A percentile compares a stretch with the other conserved stretches of the same genome.
These are phyloP conservation scores for Solanum virginianum DNA, from an alignment of 257 asterid genomes.

Conservation along the genomic window DNA sequence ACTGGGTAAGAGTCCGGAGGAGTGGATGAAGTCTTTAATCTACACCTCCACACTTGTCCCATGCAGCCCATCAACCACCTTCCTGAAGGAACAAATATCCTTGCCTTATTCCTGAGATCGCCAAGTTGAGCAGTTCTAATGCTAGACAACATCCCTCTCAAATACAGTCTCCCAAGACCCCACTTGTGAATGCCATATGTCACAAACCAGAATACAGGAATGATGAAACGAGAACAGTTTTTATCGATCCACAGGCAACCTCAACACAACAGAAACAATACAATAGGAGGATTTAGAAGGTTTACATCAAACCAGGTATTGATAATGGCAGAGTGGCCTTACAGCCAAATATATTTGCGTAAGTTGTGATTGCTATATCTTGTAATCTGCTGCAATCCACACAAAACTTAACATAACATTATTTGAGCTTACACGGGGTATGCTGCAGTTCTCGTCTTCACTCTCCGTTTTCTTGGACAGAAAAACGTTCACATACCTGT, in stretches of 20 bases:
- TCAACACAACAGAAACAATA: neutral
- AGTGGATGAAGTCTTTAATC: slow-evolving; percentile 90
- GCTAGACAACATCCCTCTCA: slow-evolving; percentile 74
- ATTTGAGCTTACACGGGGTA: neutral
- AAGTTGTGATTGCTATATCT: slow-evolving; percentile 24
- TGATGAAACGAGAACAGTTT: slow-evolving; percentile 15
- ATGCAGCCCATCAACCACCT: slow-evolving; percentile 99
- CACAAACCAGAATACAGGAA: slow-evolving; percentile 51
- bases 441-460: neutral
- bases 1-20: slow-evolving; percentile 67
- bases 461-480: neutral
- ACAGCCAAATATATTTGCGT: neutral
- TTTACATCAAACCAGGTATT: neutral
- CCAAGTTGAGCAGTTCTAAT: slow-evolving; percentile 92
- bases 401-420: no score
- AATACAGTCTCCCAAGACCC: neutral
- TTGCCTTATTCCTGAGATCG: slow-evolving; percentile 66
- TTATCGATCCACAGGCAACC: neutral
- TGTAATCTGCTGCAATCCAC: no score
- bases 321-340: slow-evolving; percentile 3
- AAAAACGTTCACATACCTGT: slow-evolving; percentile 22
- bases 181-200: slow-evolving; percentile 31
- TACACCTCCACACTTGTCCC: slow-evolving; percentile 84
- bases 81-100: slow-evolving; percentile 72
- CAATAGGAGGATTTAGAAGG: neutral